phyloP scores from a whole-genome alignment of 495 filamentous ascomycete species.

The Talaromyces stipitatus region DNA sequence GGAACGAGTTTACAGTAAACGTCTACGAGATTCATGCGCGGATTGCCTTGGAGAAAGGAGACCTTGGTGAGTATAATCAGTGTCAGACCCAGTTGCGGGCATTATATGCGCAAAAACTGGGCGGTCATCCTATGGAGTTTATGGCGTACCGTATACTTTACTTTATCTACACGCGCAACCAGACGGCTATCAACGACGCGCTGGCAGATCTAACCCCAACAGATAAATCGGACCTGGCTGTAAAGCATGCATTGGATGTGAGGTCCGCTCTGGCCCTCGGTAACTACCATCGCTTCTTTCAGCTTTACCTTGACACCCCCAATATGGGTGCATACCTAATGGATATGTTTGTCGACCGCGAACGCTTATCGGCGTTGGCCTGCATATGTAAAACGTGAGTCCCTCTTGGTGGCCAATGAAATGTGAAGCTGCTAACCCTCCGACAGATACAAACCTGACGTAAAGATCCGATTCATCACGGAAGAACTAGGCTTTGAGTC shows the following conservation, averaged over 20 bases:
- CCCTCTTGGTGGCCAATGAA: background rate
- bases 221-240: slow-evolving; percentile 78
- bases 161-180: slow-evolving; percentile 98
- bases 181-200: slow-evolving; percentile 94
- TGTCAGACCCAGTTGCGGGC: slow-evolving; percentile 95
- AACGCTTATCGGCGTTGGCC: slow-evolving; percentile 82
- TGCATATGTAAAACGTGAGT: slow-evolving; percentile 93
- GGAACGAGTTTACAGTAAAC: slow-evolving; percentile 86
- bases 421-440: slow-evolving; percentile 23
- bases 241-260: slow-evolving; percentile 88
- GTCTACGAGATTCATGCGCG: slow-evolving; percentile 98
- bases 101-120: slow-evolving; percentile 76
- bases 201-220: slow-evolving; percentile 94
- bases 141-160: slow-evolving; percentile 99
- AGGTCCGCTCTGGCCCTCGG: slow-evolving; percentile 85
- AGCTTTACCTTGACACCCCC: slow-evolving; percentile 84
- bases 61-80: slow-evolving; percentile 99
- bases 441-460: slow-evolving; percentile 80
- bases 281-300: slow-evolving; percentile 97
- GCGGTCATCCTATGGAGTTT: slow-evolving; percentile 90
- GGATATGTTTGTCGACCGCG: slow-evolving; percentile 95
- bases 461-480: slow-evolving; percentile 84
- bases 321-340: slow-evolving; percentile 98
- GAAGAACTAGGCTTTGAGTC: slow-evolving; percentile 94
- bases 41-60: slow-evolving; percentile 96